A percentile compares a stretch with the other conserved stretches of the same genome.
These are phyloP conservation scores for Nemophila menziesii DNA, from an alignment of 257 asterid species.

Conservation along the genomic window DNA sequence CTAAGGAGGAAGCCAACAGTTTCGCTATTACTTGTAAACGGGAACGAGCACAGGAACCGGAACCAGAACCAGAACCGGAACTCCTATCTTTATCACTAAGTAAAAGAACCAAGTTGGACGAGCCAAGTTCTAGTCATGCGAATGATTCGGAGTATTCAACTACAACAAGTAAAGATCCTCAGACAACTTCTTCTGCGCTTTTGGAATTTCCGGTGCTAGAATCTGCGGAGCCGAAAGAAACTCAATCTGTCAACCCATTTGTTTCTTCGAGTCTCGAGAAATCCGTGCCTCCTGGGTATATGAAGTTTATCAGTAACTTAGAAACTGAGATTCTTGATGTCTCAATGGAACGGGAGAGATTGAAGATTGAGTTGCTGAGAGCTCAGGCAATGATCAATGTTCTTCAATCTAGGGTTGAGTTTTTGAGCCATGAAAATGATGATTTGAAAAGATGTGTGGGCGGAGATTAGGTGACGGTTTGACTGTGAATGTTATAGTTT, in stretches of 20 bases:
- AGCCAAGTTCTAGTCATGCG: constrained; percentile 75
- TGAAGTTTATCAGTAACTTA: constrained; percentile 58
- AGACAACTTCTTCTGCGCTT: constrained; percentile 42
- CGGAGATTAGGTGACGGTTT: constrained; percentile 6
- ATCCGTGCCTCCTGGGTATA: constrained; percentile 73
- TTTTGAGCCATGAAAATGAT: constrained; percentile 40
- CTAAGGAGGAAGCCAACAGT: constrained; percentile 20
- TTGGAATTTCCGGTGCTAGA: constrained; percentile 62
- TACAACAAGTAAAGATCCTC: constrained; percentile 70
- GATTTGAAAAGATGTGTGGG: constrained; percentile 25
- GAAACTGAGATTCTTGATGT: constrained; percentile 58
- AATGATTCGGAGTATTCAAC: constrained; percentile 95
- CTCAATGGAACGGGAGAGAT: constrained; percentile 68
- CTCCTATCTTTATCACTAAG: constrained; percentile 49
- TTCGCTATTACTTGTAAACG: constrained; percentile 65
- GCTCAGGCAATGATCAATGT: constrained; percentile 74
- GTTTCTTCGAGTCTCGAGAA: constrained; percentile 78
- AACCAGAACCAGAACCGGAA: no score
- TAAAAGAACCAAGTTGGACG: constrained; percentile 60
- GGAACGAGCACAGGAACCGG: constrained; percentile 63
- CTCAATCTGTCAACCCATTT: constrained; percentile 24
- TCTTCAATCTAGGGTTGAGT: constrained; percentile 56
- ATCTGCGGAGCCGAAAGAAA: constrained; percentile 48
- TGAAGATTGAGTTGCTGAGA: constrained; percentile 80
- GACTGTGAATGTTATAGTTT: neutral